Conservation (phyloP, 2,329 filamentous ascomycete species). For the Aspergillus fijiensis region DNA sequence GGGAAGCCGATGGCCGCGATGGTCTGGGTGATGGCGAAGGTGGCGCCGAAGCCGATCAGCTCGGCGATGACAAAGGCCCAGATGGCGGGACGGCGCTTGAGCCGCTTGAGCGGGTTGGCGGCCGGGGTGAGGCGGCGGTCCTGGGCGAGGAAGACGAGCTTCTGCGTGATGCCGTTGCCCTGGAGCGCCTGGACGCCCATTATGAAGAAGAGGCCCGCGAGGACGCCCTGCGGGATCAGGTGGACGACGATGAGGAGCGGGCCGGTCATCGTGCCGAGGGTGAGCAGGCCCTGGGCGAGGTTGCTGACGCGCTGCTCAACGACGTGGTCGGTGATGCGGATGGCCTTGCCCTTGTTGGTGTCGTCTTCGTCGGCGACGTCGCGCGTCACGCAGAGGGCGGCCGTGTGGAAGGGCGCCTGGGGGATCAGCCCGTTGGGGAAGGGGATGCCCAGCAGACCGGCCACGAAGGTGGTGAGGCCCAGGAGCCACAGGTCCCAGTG, state of each 20-base stretch:
- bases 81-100: slow-evolving; percentile 63
- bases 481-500: slow-evolving; percentile 84
- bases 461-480: slow-evolving; percentile 72
- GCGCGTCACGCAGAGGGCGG: slow-evolving; percentile 70
- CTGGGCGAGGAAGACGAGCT: slow-evolving; percentile 67
- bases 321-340: slow-evolving; percentile 62
- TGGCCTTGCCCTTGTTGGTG: slow-evolving; percentile 56
- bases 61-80: slow-evolving; percentile 71
- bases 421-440: slow-evolving; percentile 83
- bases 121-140: slow-evolving; percentile 62
- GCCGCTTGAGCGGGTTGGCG: slow-evolving; percentile 59
- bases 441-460: slow-evolving; percentile 73
- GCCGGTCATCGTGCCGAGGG: slow-evolving; percentile 74
- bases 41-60: slow-evolving; percentile 69
- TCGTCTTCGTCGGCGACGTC: slow-evolving; percentile 57
- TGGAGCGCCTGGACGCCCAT: slow-evolving; percentile 79
- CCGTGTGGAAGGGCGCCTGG: slow-evolving; percentile 79
- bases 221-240: slow-evolving; percentile 74
- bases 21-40: slow-evolving; percentile 80
- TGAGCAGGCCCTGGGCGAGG: slow-evolving; percentile 73
- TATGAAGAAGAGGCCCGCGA: slow-evolving; percentile 79
- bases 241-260: slow-evolving; percentile 72
- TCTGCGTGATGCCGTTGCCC: slow-evolving; percentile 73
- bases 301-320: slow-evolving; percentile 76
- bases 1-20: slow-evolving; percentile 81